A percentile compares a stretch with the other conserved stretches of the same genome.
Evolutionary conservation across 1,284 basidiomycete species (phyloP).

Genomic region (Inonotus obliquus): DNA sequence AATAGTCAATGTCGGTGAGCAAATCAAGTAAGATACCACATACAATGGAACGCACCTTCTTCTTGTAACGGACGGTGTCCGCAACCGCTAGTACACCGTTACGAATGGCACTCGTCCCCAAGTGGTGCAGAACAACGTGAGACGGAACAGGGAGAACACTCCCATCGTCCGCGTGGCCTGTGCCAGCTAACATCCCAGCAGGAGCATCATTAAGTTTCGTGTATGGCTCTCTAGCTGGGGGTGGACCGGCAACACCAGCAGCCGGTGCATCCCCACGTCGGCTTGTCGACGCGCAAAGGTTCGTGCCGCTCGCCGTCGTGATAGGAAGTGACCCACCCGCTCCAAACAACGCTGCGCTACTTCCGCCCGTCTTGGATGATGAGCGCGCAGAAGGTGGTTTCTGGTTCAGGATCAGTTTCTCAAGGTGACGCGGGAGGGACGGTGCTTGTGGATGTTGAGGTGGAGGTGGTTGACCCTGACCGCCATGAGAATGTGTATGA

Average conservation of each 20-base stretch:
- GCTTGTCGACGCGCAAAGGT: conserved; percentile 32
- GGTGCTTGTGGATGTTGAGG: conserved; percentile 84
- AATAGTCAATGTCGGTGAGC: conserved; percentile 6
- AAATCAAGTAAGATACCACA: neutral
- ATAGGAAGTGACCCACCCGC: conserved; percentile 30
- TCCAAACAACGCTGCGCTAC: conserved; percentile 12
- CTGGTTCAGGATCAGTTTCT: conserved; percentile 89
- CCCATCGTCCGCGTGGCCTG: conserved; percentile 77
- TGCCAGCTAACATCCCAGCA: conserved; percentile 23
- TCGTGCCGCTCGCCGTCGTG: conserved; percentile 41
- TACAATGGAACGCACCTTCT: conserved; percentile 63
- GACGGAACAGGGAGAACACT: conserved; percentile 91
- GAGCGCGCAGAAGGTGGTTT: conserved; percentile 26
- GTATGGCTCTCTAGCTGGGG: conserved; percentile 25
- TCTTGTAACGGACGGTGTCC: conserved; percentile 88
- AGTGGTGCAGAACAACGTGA: conserved; percentile 93
- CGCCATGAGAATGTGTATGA: conserved; percentile 29
- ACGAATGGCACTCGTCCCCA: conserved; percentile 94
- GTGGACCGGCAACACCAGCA: conserved; percentile 29
- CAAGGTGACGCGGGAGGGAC: conserved; percentile 83
- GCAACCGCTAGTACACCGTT: conserved; percentile 94
- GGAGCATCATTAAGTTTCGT: conserved; percentile 24
- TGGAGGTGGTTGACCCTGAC: conserved; percentile 40
- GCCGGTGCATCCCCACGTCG: conserved; percentile 27
- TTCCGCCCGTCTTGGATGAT: conserved; percentile 21